These are phyloP conservation scores for Phytophthora melonis DNA, from an alignment of 352 stramenopile genomes.

Conservation along the genomic window DNA sequence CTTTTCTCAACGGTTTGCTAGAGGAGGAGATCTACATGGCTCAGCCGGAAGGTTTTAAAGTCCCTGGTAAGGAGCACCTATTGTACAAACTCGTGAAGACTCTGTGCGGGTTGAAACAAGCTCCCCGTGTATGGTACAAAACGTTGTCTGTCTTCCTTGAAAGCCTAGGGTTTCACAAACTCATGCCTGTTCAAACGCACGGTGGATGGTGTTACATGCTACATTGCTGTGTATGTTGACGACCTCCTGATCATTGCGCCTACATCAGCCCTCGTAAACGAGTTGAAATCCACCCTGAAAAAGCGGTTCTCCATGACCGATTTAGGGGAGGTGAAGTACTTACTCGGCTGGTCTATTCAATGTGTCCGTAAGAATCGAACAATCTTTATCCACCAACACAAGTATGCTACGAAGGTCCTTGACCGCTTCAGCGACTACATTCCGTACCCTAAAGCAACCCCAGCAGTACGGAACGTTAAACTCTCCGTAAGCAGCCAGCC, in stretches of 20 bases:
- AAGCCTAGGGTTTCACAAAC: conserved; percentile 12
- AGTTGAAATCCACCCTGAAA: conserved; percentile 18
- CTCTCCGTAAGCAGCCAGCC: conserved; percentile 12
- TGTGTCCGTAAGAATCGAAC: conserved; percentile 26
- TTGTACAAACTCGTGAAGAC: conserved; percentile 26
- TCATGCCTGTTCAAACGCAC: conserved; percentile 7
- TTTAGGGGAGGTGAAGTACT: conserved; percentile 29
- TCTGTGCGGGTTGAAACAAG: conserved; percentile 30
- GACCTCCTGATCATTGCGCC: conserved; percentile 18
- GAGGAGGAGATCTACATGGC: conserved; percentile 36
- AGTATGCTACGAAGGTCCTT: conserved; percentile 36
- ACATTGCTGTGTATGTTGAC: conserved; percentile 30
- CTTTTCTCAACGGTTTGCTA: conserved; percentile 25
- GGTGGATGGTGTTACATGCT: conserved; percentile 8
- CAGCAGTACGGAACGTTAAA: conserved; percentile 21
- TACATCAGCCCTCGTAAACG: conserved; percentile 9
- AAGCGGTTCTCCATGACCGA: conserved; percentile 22
- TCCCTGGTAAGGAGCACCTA: conserved; percentile 14
- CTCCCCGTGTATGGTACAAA: conserved; percentile 21
- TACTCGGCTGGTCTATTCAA: conserved; percentile 24
- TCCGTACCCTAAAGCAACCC: conserved; percentile 19
- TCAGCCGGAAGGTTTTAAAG: conserved; percentile 18
- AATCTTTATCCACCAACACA: conserved; percentile 26
- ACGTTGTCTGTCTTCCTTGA: conserved; percentile 16
- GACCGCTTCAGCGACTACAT: conserved; percentile 25